Base-by-base conservation (phyloP, 805 yeast genomes). In the Candida silvatica region DNA sequence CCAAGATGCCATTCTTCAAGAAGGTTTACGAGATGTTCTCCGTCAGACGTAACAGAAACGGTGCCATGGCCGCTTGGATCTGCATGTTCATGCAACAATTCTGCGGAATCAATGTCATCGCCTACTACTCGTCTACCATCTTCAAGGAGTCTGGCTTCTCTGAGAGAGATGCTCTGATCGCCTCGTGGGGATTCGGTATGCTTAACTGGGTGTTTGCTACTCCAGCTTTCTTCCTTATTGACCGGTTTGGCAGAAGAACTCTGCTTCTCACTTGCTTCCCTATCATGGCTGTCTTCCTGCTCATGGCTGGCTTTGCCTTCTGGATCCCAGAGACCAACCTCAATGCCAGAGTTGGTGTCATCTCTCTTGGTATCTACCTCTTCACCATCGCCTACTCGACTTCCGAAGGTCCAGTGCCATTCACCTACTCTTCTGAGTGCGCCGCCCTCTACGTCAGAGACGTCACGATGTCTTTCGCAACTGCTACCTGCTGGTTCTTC, bases 51-150 rank as follows among this genome's bases (percentile, higher is more conserved):
- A 83, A 82, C 57, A 73, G 94, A 59, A 80, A 85, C 52, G 94
- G 92, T 35, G 75, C 84, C 6, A 46, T 80, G 37, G 94, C 84
- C 37, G 75, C 94, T 3, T 80, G 80, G 71, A 69, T 84, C 43
- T 85, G 78, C 40, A 85, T 86, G 76, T 81, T 84, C 52, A 80
- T 80, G 85, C 95, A 85, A 62, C 94, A 85, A 56, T 81, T 84
- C 62, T 85, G 94, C 60, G 95, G 95, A 47, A 74, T 85, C 55
- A 85, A 85, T 51, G 90, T 84, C 35, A 83, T 85, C 58, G 90
- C 94, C 15, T 81, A 83, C 59, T 85, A 82, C 58, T 80, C 90
- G 1, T 78, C 92, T 0, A 67, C 81, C 7, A 84, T 85, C 38
- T 85, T 85, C 59, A 56, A 68, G 17, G 69, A 77, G 38, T 74